Percentiles rank a stretch among this genome's conserved stretches.
Conservation (phyloP, 2,329 filamentous ascomycete genomes). For the Aureobasidium namibiae region DNA sequence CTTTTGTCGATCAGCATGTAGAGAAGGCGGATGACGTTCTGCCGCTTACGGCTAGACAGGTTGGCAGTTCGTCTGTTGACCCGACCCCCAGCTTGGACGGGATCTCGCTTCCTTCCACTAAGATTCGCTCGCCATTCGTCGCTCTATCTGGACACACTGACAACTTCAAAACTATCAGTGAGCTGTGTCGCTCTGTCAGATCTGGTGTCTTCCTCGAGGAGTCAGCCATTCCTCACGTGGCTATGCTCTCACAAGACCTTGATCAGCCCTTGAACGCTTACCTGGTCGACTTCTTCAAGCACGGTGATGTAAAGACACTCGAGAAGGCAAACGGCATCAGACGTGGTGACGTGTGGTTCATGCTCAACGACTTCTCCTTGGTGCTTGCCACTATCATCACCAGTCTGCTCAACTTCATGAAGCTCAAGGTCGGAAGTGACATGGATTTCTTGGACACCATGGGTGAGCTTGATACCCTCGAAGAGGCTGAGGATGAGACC, state of each 20-base stretch:
- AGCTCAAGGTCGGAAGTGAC: slow-evolving; percentile 36
- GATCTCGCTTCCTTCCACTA: slow-evolving; percentile 30
- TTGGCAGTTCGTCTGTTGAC: slow-evolving; percentile 27
- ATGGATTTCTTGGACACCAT: slow-evolving; percentile 45
- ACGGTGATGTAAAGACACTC: slow-evolving; percentile 56
- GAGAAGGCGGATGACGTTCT: slow-evolving; percentile 45
- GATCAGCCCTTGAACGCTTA: slow-evolving; percentile 56
- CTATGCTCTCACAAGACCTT: slow-evolving; percentile 49
- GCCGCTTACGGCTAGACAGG: slow-evolving; percentile 49
- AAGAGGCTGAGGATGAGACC: slow-evolving; percentile 37
- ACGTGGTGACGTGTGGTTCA: slow-evolving; percentile 61
- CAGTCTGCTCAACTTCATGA: slow-evolving; percentile 51
- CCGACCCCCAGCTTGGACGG: not conserved
- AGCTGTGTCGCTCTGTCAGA: slow-evolving; percentile 59
- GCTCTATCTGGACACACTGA: slow-evolving; percentile 63
- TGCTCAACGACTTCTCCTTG: slow-evolving; percentile 57
- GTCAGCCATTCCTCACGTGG: slow-evolving; percentile 61
- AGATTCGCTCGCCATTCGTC: slow-evolving; percentile 59
- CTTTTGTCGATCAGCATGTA: slow-evolving; percentile 59
- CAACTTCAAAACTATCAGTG: slow-evolving; percentile 54
- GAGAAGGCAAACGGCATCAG: slow-evolving; percentile 59
- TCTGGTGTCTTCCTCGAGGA: slow-evolving; percentile 67
- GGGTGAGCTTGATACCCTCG: slow-evolving; percentile 43
- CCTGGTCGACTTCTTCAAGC: slow-evolving; percentile 68
- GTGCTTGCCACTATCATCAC: slow-evolving; percentile 65